Base-by-base conservation (phyloP, 2,329 filamentous ascomycete genomes). In the Cladosporium oxysporum region DNA sequence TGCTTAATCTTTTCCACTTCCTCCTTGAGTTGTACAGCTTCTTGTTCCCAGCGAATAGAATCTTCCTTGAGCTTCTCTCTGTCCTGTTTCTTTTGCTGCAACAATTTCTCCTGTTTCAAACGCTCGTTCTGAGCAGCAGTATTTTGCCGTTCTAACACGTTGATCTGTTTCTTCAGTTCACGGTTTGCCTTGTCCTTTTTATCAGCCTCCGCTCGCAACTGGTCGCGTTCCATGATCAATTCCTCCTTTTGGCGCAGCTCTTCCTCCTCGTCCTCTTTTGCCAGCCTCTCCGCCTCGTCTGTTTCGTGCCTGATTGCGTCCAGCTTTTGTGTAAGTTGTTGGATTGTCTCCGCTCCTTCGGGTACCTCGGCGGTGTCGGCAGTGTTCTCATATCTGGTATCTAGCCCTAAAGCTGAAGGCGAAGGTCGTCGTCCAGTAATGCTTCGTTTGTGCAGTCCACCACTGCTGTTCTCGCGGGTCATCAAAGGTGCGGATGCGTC, bases 101-200 rank as follows among this genome's bases (percentile, higher is more conserved):
- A 75, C 10, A 85, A 73, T 71, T 88, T 88, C 74, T 97, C 92
- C 74, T 91, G 91, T 74, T 93, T 91, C 0, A 86, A 84, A 71
- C 90, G 91, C 67, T 91, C 90, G 69, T 90, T 91, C 75, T 96
- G 90, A 1, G 91, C 90, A 5, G 88, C 85, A 58, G 92, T 88
- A 81, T 96, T 97, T 69, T 91, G 84, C 62, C 92, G 88, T 76
- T 96, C 92, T 6, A 93, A 87, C 55, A 87, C 87, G 62, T 91
- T 89, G 62, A 96, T 89, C 74, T 94, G 90, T 68, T 90, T 90
- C 73, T 91, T 92, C 63, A 97, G 80, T 74, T 93, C 92, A 53
- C 91, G 89, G 58, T 92, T 97, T 60, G 89, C 91, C 73, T 96
- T 92, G 70, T 98, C 94, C 77, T 96, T 97, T 74, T 96, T 92